Base-by-base conservation (phyloP, 441 rosid genomes). In the Gossypium gossypioides region DNA sequence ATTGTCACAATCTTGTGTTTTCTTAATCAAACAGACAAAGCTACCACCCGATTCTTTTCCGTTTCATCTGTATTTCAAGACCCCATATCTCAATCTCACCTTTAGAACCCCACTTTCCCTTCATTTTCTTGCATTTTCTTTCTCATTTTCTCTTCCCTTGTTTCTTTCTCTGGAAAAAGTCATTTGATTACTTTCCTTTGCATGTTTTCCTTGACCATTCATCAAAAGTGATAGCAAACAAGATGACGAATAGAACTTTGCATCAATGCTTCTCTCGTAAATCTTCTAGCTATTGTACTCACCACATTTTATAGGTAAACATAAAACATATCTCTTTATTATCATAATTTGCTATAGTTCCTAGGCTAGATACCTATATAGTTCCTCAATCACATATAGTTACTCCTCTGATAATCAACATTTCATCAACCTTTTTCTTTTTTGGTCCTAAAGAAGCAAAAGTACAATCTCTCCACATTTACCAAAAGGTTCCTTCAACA, bases 361-460 rank as follows among this genome's bases (percentile, higher is more conserved):
- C 8, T 5, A 6, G 34, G 72, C 52, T 59, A 75, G 82, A 83
- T 80, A 69, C 82, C 81, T 71, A 76, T 29, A 62, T 48, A 66
- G 74, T 74, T 78, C 44, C 68, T 60, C 65, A 58, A 61, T 79
- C 81, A 81, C 82, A 71, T 85, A 82, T 71, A 42, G 55, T 63
- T 71, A 69, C 74, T 75, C 7, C 76, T 73, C 46, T 59, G 44
- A 58, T 70, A 66, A 62, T 72, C 60, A 27, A 64, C 19, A 58
- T 34, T 34, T 34, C 40, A 34, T 1, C 40, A 46, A 66, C 42
- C 77, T 80, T 73, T 54, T 50, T 70, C 69, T 6, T 66, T 5
- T 67, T 71, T 76, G 67, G 29, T 64, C 57, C 42, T 57, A 57
- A 71, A 34, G 52, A 22, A 59, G 37, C 27, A 44, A 63, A 69